Conservation (phyloP, 257 asterid species). For the Nicotiana paniculata region DNA sequence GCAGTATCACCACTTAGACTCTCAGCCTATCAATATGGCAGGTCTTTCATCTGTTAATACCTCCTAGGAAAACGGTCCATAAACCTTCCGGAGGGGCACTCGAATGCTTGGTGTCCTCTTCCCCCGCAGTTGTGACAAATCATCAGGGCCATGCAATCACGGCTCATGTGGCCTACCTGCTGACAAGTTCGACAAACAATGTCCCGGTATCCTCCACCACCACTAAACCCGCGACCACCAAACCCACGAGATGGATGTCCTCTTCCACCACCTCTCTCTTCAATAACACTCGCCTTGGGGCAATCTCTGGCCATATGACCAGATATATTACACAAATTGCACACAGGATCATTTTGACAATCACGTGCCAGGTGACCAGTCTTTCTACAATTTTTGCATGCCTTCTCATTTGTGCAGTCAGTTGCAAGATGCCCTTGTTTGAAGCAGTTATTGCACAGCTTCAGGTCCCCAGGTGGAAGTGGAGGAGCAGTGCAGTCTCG, state of each 20-base stretch:
- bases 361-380: slow-evolving; percentile 58
- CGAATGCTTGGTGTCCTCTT: slow-evolving; percentile 72
- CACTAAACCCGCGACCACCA: slow-evolving; percentile 8
- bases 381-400: slow-evolving; percentile 57
- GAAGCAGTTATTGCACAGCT: slow-evolving; percentile 45
- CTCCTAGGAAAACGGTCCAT: slow-evolving; percentile 43
- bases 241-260: neutral
- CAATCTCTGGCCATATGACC: slow-evolving; percentile 69
- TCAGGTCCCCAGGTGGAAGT: slow-evolving; percentile 40
- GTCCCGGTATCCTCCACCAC: slow-evolving; percentile 43
- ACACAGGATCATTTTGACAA: slow-evolving; percentile 50
- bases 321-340: slow-evolving; percentile 43
- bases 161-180: slow-evolving; percentile 79
- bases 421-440: slow-evolving; percentile 38
- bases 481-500: slow-evolving; percentile 35
- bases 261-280: slow-evolving; percentile 47
- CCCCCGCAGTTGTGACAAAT: slow-evolving; percentile 93
- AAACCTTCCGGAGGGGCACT: slow-evolving; percentile 44
- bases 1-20: neutral
- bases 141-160: slow-evolving; percentile 58
- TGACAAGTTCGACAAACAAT: slow-evolving; percentile 69
- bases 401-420: slow-evolving; percentile 49
- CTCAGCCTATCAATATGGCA: slow-evolving; percentile 4
- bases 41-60: slow-evolving; percentile 28
- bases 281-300: slow-evolving; percentile 48